Evolutionary conservation across 768 basidiomycete species (phyloP).

Genomic region (Boletus sensibilis): DNA sequence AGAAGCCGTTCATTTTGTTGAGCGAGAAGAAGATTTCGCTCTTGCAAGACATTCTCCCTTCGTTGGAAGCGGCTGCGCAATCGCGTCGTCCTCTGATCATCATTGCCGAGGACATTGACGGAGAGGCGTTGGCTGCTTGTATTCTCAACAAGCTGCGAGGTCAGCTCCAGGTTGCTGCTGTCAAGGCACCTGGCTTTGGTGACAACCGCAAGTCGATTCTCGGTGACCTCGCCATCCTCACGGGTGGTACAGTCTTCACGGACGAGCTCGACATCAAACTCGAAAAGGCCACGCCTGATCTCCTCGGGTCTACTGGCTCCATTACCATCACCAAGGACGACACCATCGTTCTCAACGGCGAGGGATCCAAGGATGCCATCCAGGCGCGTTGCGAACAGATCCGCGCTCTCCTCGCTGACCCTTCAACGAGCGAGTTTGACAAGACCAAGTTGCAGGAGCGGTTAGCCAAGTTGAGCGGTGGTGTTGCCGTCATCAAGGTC

Average conservation of each 20-base stretch:
- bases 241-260: conserved; percentile 96
- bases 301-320: conserved; percentile 2
- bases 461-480: conserved; percentile 92
- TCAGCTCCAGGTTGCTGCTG: conserved; percentile 88
- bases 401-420: conserved; percentile 75
- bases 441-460: conserved; percentile 94
- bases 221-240: conserved; percentile 95
- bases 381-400: conserved; percentile 96
- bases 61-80: conserved; percentile 80
- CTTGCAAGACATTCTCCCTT: conserved; percentile 92
- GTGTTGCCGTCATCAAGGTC: conserved; percentile 98
- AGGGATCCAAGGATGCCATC: conserved; percentile 87
- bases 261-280: conserved; percentile 97
- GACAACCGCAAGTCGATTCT: conserved; percentile 99
- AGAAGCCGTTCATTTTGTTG: conserved; percentile 92
- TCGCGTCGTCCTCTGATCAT: conserved; percentile 89
- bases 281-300: conserved; percentile 63
- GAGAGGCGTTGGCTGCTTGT: conserved; percentile 95
- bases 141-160: conserved; percentile 99
- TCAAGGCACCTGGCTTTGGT: conserved; percentile 98
- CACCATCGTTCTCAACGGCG: conserved; percentile 93
- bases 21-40: conserved; percentile 98
- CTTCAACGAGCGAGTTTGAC: conserved; percentile 91
- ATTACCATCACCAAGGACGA: conserved; percentile 98
- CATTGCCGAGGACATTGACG: conserved; percentile 97